A percentile compares a stretch with the other conserved stretches of the same genome.
phyloP scores from a whole-genome alignment of 768 basidiomycete genomes.

The Psilocybe cubensis region DNA sequence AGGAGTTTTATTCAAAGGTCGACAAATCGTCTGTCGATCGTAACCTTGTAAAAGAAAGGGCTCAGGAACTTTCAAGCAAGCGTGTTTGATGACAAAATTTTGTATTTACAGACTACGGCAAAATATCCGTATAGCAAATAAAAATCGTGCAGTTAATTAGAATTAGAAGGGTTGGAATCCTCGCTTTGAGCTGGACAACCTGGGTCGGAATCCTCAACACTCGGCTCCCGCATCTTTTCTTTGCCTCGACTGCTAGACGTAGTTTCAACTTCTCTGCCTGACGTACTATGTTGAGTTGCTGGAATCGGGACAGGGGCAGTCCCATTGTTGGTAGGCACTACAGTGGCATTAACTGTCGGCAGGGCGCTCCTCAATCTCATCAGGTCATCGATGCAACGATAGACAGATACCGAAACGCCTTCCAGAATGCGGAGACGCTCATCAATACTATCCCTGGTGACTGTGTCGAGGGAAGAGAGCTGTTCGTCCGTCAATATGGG shows the following conservation, averaged over 20 bases:
- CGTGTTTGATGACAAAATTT: not conserved
- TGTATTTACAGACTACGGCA: not conserved
- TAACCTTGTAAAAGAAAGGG: constrained; percentile 56
- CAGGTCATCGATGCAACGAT: constrained; percentile 78
- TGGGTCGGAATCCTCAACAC: constrained; percentile 1
- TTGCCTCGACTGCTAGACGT: constrained; percentile 7
- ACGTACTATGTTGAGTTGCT: not conserved
- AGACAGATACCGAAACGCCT: constrained; percentile 74
- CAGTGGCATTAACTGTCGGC: constrained; percentile 36
- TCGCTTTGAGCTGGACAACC: not conserved
- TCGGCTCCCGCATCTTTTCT: constrained; percentile 20
- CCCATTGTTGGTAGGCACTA: constrained; percentile 1
- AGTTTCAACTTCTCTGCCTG: not conserved
- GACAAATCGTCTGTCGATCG: constrained; percentile 64
- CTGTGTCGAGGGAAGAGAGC: constrained; percentile 61
- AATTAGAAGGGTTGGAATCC: not conserved
- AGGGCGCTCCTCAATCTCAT: constrained; percentile 75
- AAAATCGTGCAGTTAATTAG: too few relatives aligned
- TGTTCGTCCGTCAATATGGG: constrained; percentile 61
- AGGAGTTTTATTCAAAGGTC: constrained; percentile 62
- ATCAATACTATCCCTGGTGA: constrained; percentile 83
- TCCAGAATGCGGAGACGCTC: constrained; percentile 81
- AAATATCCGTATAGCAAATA: too few relatives aligned
- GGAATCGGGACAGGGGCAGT: not conserved
- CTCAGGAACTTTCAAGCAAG: constrained; percentile 32